These are phyloP conservation scores for Setaria italica DNA, from an alignment of 202 grass and related monocot genomes.

Conservation along the genomic window DNA sequence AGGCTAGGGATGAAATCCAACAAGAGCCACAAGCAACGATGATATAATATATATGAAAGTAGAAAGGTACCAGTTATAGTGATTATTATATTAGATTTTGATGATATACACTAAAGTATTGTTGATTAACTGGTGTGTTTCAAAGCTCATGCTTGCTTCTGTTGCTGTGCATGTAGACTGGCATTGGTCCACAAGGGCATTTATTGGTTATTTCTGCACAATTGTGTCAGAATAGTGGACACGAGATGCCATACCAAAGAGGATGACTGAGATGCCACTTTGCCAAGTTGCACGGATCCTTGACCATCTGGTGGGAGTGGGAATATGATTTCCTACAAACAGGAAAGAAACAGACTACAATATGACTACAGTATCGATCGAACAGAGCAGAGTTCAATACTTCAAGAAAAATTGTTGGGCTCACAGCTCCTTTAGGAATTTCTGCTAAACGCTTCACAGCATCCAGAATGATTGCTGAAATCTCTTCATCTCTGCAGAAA, in stretches of 20 bases:
- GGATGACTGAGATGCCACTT: constrained; percentile 71
- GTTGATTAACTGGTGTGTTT: neutral
- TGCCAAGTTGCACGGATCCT: constrained; percentile 66
- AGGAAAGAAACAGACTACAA: constrained; percentile 14
- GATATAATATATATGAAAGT: neutral
- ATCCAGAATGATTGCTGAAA: constrained; percentile 61
- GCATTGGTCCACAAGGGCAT: neutral
- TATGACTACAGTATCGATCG: neutral
- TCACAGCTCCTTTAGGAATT: constrained; percentile 79
- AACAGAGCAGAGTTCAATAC: constrained; percentile 29
- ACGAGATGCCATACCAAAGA: constrained; percentile 60
- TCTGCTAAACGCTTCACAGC: constrained; percentile 70
- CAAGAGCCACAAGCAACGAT: neutral
- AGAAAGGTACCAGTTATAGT: neutral
- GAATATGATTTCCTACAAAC: constrained; percentile 81
- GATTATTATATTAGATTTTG: neutral
- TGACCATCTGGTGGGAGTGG: constrained; percentile 65
- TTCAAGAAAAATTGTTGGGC: constrained; percentile 32
- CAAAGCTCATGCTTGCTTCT: neutral
- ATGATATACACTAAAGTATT: neutral
- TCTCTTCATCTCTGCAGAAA: constrained; percentile 75
- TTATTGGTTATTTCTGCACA: constrained; percentile 18
- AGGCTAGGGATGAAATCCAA: neutral
- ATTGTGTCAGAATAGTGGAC: neutral
- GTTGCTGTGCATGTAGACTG: neutral